phyloP scores from a whole-genome alignment of 2,329 filamentous ascomycete species.

The Didymella keratinophila region DNA sequence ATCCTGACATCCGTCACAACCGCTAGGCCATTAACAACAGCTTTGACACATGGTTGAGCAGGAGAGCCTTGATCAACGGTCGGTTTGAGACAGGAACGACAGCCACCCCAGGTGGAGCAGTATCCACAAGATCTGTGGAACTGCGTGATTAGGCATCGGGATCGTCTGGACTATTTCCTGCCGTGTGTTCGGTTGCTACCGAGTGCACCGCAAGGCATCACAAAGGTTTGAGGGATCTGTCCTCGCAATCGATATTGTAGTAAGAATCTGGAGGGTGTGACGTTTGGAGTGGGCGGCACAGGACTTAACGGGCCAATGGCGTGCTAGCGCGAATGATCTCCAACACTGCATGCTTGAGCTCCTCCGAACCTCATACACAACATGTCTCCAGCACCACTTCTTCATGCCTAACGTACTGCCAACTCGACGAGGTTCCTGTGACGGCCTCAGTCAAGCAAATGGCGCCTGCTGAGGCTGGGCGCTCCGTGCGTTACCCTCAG shows the following conservation, averaged over 20 bases:
- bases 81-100: constrained; percentile 20
- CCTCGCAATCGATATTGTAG: constrained; percentile 36
- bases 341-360: constrained; percentile 38
- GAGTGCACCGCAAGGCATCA: constrained; percentile 44
- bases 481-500: constrained; percentile 39
- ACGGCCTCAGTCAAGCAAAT: constrained; percentile 37
- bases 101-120: constrained; percentile 19
- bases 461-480: constrained; percentile 36
- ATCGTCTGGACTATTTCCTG: constrained; percentile 32
- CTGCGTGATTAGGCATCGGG: constrained; percentile 24
- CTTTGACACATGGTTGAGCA: constrained; percentile 24
- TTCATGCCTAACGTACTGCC: constrained; percentile 45
- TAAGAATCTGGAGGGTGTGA: constrained; percentile 22
- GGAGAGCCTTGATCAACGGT: constrained; percentile 9
- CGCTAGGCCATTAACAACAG: constrained; percentile 21
- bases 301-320: constrained; percentile 18
- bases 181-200: constrained; percentile 38
- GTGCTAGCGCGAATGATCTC: constrained; percentile 32
- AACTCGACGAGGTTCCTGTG: constrained; percentile 33
- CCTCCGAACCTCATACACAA: constrained; percentile 43
- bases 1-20: constrained; percentile 32
- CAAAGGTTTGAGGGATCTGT: constrained; percentile 42
- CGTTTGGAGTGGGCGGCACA: constrained; percentile 27
- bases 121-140: constrained; percentile 22
- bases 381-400: constrained; percentile 44